phyloP scores from a whole-genome alignment of 306 rosid species.

The Vigna hirtella region DNA sequence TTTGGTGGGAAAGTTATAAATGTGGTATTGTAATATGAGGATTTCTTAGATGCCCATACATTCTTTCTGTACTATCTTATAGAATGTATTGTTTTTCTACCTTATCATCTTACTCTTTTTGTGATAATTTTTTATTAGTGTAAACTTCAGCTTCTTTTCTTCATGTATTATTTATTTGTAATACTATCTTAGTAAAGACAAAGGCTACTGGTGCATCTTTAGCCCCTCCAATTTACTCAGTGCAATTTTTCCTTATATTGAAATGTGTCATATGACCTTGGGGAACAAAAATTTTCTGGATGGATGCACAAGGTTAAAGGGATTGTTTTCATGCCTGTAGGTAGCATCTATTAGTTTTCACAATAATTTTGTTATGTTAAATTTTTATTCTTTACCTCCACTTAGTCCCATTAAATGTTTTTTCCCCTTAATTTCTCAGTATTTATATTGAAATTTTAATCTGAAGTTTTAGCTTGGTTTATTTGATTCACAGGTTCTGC shows the following conservation, averaged over 20 bases:
- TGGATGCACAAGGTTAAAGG: neutral
- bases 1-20: neutral
- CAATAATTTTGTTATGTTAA: conserved; percentile 4
- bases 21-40: neutral
- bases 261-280: neutral
- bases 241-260: neutral
- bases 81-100: neutral
- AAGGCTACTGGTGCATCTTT: neutral
- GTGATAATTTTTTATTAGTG: neutral
- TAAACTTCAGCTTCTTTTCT: neutral
- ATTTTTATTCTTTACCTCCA: conserved; percentile 10
- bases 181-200: neutral
- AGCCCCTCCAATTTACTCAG: neutral
- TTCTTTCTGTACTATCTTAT: neutral
- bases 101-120: neutral
- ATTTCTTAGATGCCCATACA: neutral
- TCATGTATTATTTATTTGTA: neutral
- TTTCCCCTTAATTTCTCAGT: conserved; percentile 1
- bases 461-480: conserved; percentile 39
- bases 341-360: neutral
- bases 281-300: neutral
- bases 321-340: neutral
- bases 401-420: conserved; percentile 22
- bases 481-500: conserved; percentile 78
- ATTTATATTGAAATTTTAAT: conserved; percentile 24